Evolutionary conservation across 1,284 basidiomycete genomes (phyloP).

Genomic region (Irpex lacteus): DNA sequence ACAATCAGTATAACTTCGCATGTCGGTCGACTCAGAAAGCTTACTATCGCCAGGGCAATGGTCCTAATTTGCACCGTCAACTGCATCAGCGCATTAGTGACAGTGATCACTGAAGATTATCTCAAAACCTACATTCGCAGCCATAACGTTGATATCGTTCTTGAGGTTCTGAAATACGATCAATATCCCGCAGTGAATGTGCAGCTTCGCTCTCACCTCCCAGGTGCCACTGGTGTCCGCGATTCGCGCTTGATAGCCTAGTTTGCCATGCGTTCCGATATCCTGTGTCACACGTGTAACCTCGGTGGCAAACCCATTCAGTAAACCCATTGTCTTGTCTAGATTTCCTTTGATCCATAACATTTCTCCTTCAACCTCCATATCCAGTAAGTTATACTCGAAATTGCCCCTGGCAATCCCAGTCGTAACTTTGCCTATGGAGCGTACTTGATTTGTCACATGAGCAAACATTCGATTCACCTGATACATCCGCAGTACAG

Average conservation of each 20-base stretch:
- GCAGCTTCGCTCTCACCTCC: conserved; percentile 39
- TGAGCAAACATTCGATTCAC: conserved; percentile 94
- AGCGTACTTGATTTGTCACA: conserved; percentile 92
- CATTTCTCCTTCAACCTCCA: conserved; percentile 94
- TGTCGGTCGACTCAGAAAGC: too few relatives aligned
- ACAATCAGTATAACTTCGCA: too few relatives aligned
- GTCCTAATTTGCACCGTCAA: too few relatives aligned
- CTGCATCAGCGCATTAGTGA: too few relatives aligned
- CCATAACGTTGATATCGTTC: too few relatives aligned
- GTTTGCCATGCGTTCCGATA: conserved; percentile 88
- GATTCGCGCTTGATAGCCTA: conserved; percentile 90
- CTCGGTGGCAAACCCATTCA: conserved; percentile 91
- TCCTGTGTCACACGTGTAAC: conserved; percentile 93
- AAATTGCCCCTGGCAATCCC: conserved; percentile 90
- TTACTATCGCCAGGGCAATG: too few relatives aligned
- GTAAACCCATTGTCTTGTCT: conserved; percentile 87
- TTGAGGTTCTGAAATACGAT: too few relatives aligned
- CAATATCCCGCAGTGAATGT: too few relatives aligned
- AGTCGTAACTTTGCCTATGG: conserved; percentile 89
- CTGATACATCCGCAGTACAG: conserved; percentile 34
- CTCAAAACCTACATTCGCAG: too few relatives aligned
- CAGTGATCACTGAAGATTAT: not conserved
- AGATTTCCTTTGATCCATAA: conserved; percentile 79
- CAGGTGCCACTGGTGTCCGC: conserved; percentile 94
- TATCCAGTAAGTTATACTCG: conserved; percentile 80